Evolutionary conservation across 2,329 filamentous ascomycete genomes (phyloP).

Genomic region (Trichoderma simmonsii): DNA sequence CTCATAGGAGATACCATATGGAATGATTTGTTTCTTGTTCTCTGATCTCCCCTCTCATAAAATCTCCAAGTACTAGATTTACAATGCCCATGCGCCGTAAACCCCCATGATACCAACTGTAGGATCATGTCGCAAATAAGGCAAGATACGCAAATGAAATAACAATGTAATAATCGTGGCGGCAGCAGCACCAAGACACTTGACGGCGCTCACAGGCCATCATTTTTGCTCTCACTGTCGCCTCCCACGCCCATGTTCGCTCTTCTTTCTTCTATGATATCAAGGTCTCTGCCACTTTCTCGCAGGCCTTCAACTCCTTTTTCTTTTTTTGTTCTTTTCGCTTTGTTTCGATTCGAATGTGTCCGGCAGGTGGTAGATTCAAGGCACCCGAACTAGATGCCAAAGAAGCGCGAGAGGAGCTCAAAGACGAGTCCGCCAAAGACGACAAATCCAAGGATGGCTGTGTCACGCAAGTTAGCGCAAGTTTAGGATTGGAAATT

Average conservation of each 20-base stretch:
- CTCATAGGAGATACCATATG: conserved; percentile 23
- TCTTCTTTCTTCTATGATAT: not conserved
- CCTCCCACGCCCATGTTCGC: not conserved
- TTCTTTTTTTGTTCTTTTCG: not conserved
- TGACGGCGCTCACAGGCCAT: not conserved
- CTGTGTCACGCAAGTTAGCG: conserved; percentile 31
- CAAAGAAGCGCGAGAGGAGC: conserved; percentile 52
- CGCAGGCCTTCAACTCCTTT: not conserved
- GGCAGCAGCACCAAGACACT: not conserved
- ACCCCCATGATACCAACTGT: conserved; percentile 25
- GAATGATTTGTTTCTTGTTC: conserved; percentile 12
- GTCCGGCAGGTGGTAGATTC: not conserved
- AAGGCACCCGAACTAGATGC: conserved; percentile 23
- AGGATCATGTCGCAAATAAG: not conserved
- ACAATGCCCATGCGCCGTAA: conserved; percentile 29
- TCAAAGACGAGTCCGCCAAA: conserved; percentile 61
- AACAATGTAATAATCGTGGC: not conserved
- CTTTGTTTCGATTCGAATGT: not conserved
- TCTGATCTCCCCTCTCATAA: not conserved
- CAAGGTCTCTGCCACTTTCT: not conserved
- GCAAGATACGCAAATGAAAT: conserved; percentile 3
- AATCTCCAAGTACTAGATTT: conserved; percentile 5
- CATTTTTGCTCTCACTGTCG: not conserved
- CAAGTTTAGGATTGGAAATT: not conserved
- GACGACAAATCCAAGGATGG: conserved; percentile 57